Evolutionary conservation across 306 rosid species (phyloP).

Genomic region (Trifolium fragiferum): DNA sequence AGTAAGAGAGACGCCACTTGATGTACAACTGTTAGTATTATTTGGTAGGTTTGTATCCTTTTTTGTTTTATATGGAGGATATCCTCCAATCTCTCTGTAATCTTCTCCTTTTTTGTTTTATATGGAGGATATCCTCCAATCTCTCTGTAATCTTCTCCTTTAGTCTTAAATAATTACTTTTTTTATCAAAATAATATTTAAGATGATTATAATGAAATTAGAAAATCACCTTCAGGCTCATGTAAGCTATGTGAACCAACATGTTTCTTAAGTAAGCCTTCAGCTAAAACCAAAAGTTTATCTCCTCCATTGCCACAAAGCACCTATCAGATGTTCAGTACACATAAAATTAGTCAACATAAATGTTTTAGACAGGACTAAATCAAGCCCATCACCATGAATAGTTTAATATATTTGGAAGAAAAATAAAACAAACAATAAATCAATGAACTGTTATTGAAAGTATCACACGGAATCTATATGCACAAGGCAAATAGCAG

Average conservation of each 20-base stretch:
- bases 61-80: too few species aligned
- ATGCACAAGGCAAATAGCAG: neutral
- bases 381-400: constrained; percentile 17
- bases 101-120: neutral
- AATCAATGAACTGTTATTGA: constrained; percentile 8
- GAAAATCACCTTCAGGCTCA: constrained; percentile 86
- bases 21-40: too few species aligned
- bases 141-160: neutral
- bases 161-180: neutral
- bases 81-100: too few species aligned
- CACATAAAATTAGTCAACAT: constrained; percentile 36
- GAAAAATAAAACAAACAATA: constrained; percentile 27
- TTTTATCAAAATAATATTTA: constrained; percentile 15
- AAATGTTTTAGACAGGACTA: constrained; percentile 2
- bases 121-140: neutral
- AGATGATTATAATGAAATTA: neutral
- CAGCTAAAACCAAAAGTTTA: constrained; percentile 85
- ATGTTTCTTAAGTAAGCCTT: constrained; percentile 95
- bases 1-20: too few species aligned
- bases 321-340: constrained; percentile 63
- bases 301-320: constrained; percentile 83
- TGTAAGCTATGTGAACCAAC: constrained; percentile 89
- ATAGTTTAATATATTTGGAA: constrained; percentile 6
- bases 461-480: constrained; percentile 19
- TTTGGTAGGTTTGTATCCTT: too few species aligned